Evolutionary conservation across 768 basidiomycete genomes (phyloP), one percentile per base, ranked within the genome.

Genomic region (Macrolepiota albuminosa): DNA sequence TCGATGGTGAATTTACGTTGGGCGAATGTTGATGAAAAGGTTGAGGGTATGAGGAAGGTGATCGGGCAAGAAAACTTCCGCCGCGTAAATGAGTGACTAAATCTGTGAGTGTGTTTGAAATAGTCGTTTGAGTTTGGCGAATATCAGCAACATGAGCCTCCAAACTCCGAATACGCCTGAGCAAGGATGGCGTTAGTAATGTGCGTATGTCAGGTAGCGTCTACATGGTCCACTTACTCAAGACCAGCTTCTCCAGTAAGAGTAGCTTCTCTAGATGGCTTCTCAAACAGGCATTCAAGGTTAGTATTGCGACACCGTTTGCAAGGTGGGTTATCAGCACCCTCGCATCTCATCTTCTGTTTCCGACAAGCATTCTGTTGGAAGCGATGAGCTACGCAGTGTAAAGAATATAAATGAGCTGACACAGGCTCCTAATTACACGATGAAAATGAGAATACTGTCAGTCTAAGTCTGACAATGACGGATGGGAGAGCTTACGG

Each of bases 331-430:
- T 92, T 94, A 71, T 97, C 95, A 16, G 94, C 95, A 1, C 93
- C 94, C 72, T 95, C 93, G 70, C 95, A 98, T 66, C 94, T 82
- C 95, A 97, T 97, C 77, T 97, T 97, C 79, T 95, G 94, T 69
- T 93, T 91, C 66, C 95, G 81, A 73, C 95, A 96, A 18, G 93
- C 91, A 85, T 95, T 95, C 93, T 95, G 70, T 45, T 45, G 55
- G 34, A 62, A 33, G 34, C 60, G 53, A 65, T 66, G 26, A 61
- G 57, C 56, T 53, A 54, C 59, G 56, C 16, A 58, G 39, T 36
- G 48, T 50, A 40, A 60, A 50, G 33, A 59, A 29, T 24, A 45
- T 16, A 40, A 36, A 49, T 6, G 47, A 18, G 40, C 84, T 73
- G 73, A 93, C 91, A 68, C 91, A 93, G 58, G 91, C 91, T 69